Conservation (phyloP, 2,329 filamentous ascomycete species). For the Penicillium sclerotigenum region DNA sequence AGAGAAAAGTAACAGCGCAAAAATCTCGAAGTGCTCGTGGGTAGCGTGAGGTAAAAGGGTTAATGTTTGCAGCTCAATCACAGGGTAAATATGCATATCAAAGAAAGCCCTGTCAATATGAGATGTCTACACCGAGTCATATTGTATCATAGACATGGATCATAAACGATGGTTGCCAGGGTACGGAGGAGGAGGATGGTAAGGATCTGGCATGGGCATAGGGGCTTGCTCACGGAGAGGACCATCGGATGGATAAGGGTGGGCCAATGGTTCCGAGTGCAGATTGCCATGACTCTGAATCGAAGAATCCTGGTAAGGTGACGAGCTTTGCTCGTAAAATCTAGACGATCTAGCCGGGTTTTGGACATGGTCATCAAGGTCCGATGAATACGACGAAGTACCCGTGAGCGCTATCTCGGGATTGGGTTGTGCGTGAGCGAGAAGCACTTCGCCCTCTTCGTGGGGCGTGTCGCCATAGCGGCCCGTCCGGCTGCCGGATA, state of each 20-base stretch:
- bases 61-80: neutral
- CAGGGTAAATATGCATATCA: neutral
- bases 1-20: conserved; percentile 1
- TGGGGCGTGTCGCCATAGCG: conserved; percentile 25
- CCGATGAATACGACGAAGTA: conserved; percentile 20
- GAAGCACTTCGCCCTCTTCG: conserved; percentile 40
- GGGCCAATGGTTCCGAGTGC: conserved; percentile 1
- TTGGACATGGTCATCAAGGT: conserved; percentile 16
- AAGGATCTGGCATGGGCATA: conserved; percentile 33
- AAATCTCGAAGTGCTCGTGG: conserved; percentile 16
- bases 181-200: conserved; percentile 27
- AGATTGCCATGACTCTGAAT: conserved; percentile 10
- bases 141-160: conserved; percentile 5
- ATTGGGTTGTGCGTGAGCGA: conserved; percentile 40
- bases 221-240: conserved; percentile 30
- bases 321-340: conserved; percentile 12
- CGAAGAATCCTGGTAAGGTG: conserved; percentile 16
- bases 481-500: conserved; percentile 20
- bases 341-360: conserved; percentile 11
- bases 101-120: neutral
- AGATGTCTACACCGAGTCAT: conserved; percentile 1
- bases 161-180: conserved; percentile 22
- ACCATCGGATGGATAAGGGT: conserved; percentile 22
- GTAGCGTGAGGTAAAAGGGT: conserved; percentile 19
- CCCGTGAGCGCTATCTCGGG: conserved; percentile 26